A percentile compares a stretch with the other conserved stretches of the same genome.
Evolutionary conservation across 1,284 basidiomycete genomes (phyloP).

Genomic region (Ganoderma boninense): DNA sequence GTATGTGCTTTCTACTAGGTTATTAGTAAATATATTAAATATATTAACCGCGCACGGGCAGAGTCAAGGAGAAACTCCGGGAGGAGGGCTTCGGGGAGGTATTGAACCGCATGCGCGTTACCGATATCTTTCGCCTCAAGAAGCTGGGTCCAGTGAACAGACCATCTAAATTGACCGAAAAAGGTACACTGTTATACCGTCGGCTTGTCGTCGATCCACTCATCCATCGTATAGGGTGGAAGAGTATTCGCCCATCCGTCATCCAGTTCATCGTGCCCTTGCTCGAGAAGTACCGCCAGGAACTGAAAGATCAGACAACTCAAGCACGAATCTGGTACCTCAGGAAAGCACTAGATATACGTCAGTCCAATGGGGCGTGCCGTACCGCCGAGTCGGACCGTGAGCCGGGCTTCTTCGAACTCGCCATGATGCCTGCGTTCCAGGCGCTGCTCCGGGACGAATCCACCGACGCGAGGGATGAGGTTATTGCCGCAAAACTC

Average conservation of each 20-base stretch:
- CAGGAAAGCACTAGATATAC: not conserved
- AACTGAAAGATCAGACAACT: too few species aligned
- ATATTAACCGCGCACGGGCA: not conserved
- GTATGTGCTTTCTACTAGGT: not conserved
- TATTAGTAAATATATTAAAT: not conserved
- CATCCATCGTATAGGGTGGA: not conserved
- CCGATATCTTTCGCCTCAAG: not conserved
- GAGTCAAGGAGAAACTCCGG: slow-evolving; percentile 4
- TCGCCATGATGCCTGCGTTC: not conserved
- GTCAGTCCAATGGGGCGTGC: not conserved
- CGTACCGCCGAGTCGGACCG: not conserved
- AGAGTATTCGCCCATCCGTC: not conserved
- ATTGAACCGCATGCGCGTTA: not conserved
- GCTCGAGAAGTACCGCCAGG: not conserved
- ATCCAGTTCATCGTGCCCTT: not conserved
- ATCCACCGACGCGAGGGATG: not conserved
- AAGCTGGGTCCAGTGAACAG: slow-evolving; percentile 1
- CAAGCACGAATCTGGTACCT: not conserved
- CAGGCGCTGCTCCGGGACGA: not conserved
- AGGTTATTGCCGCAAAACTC: too few species aligned
- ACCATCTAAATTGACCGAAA: slow-evolving; percentile 12
- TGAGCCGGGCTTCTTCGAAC: not conserved
- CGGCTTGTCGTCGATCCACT: not conserved
- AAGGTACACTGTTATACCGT: not conserved
- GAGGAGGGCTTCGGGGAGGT: slow-evolving; percentile 17